Base-by-base conservation (phyloP, 73 alveolate genomes). In the Urostyla sp. region DNA sequence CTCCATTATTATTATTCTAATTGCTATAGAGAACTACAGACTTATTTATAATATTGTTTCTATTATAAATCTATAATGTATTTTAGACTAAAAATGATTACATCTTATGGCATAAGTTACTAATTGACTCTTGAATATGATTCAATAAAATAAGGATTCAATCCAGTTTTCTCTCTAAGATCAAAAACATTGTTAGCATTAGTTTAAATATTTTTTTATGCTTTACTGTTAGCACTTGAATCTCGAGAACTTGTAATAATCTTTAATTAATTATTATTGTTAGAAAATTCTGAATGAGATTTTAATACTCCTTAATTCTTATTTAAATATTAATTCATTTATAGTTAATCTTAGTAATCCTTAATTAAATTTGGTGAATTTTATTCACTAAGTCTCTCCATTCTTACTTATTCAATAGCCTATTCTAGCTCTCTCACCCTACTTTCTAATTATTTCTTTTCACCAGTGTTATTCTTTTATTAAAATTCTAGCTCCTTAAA, bases 241-340 rank as follows among this genome's bases (percentile, higher is more conserved):
- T 63, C 79, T 63, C 79, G 37, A 8, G 79, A 63, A 24, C 79
- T 63, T 5, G 27, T 63, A n/a, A 16, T 1, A 10, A 60, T 57
- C 24, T 63, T 63, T 34, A 3, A 21, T 6, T 1, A 10, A 55
- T 28, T 38, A 7, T n/a, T 28, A 31, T 63, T 43, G 45, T 63
- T 63, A 8, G 61, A 44, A 2, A 63, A 2, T 23, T 63, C 79
- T 38, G 79, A 38, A 40, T 63, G n/a, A 11, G 79, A 63, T 34
- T 60, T 34, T 32, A 20, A 63, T 2, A 43, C 79, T 43, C 44
- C 44, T 63, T 40, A 13, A 55, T 13, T 27, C 43, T 59, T 59
- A 7, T 59, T 5, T 13, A 13, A 35, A 27, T 11, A 18, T 27
- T 40, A 32, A 15, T 59, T 18, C 4, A 13, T 21, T n/a, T 27